Conservation (phyloP, 257 asterid genomes). For the Solanum arcanum region DNA sequence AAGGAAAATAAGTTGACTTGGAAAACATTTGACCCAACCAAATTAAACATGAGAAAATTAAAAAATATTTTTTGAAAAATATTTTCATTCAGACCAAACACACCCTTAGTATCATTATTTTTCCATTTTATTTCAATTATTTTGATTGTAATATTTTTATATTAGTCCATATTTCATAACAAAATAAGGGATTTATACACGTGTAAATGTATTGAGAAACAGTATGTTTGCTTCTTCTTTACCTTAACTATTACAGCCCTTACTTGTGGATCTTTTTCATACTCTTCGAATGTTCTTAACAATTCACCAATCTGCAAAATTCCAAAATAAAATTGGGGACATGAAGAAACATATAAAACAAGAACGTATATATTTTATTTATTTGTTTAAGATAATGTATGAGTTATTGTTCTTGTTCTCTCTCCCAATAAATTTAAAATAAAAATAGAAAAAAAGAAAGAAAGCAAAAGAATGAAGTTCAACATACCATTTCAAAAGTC, state of each 20-base stretch:
- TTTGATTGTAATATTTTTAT: too few relatives aligned
- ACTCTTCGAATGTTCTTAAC: background rate
- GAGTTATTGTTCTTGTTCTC: background rate
- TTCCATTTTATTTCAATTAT: background rate
- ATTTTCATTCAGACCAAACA: too few relatives aligned
- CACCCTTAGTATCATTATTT: background rate
- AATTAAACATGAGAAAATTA: too few relatives aligned
- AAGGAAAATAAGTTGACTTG: too few relatives aligned
- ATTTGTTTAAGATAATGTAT: too few relatives aligned
- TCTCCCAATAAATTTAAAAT: background rate
- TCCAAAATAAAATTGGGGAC: background rate
- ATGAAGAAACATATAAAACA: background rate
- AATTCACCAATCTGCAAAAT: background rate
- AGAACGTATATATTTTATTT: background rate
- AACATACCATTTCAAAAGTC: slow-evolving; percentile 3
- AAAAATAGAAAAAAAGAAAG: background rate
- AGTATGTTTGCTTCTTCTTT: background rate
- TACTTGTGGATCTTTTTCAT: background rate
- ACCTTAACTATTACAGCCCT: background rate
- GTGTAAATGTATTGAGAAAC: too few relatives aligned
- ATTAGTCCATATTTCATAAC: too few relatives aligned
- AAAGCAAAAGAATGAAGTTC: background rate
- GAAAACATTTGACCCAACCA: too few relatives aligned
- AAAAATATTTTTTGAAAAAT: too few relatives aligned
- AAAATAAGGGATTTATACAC: too few relatives aligned